Evolutionary conservation across 345 rosid species (phyloP).

Genomic region (Brassica rapa): DNA sequence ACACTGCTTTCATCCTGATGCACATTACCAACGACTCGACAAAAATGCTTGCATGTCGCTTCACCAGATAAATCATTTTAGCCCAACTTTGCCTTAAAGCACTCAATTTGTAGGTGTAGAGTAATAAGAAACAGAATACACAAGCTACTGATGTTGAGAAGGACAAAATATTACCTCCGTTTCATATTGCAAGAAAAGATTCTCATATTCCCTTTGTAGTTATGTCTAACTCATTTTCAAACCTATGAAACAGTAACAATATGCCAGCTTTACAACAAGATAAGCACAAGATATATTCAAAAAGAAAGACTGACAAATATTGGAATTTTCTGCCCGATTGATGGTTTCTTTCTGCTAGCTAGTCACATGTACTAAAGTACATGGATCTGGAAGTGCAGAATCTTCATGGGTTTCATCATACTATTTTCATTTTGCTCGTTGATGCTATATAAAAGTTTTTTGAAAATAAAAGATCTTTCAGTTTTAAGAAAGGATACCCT

Average conservation of each 20-base stretch:
- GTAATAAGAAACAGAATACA: conserved; percentile 14
- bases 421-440: conserved; percentile 47
- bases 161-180: conserved; percentile 49
- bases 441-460: conserved; percentile 46
- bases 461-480: conserved; percentile 58
- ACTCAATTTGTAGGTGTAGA: conserved; percentile 52
- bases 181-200: too few relatives aligned
- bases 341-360: conserved; percentile 15
- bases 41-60: conserved; percentile 33
- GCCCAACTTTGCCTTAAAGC: conserved; percentile 54
- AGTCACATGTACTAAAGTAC: conserved; percentile 72
- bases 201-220: conserved; percentile 37
- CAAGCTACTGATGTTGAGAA: conserved; percentile 17
- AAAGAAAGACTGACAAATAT: conserved; percentile 55
- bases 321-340: too few relatives aligned
- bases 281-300: conserved; percentile 29
- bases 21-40: conserved; percentile 24
- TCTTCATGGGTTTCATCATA: conserved; percentile 43
- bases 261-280: conserved; percentile 36
- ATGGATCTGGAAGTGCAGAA: conserved; percentile 67
- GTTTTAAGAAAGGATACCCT: conserved; percentile 54
- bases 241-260: conserved; percentile 48
- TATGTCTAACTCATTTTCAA: conserved; percentile 48
- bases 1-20: conserved; percentile 43
- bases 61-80: conserved; percentile 41